Base-by-base conservation (phyloP, 192 early-diverging fungal genomes). In the Glomus cerebriforme region DNA sequence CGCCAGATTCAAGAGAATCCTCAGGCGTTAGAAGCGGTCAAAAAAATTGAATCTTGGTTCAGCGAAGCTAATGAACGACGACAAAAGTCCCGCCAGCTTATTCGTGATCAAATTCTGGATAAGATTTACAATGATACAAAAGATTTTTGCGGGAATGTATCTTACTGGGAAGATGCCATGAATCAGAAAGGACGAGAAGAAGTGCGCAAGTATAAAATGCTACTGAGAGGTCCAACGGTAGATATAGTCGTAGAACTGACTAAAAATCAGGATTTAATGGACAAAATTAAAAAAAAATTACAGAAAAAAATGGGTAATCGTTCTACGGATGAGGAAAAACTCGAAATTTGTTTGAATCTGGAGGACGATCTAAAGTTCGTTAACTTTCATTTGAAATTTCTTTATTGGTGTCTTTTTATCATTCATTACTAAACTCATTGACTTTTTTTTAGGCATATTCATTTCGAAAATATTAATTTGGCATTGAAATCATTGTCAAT, bases 371-470 rank as follows among this genome's bases (percentile, higher is more conserved):
- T 75, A 37, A 75, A 62, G 59, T 73, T 35, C n/a, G 58, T 75
- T 75, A 34, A 67, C 1, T 29, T 22, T 35, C 4, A 35, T 67
- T 71, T 72, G 12, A 17, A 35, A 27, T 47, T 49, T 47, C 0
- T 31, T 12, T 71, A 24, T 49, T 22, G n/a, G 26, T 72, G 49
- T 39, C 26, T 49, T 54, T 19, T 10, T 29, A 19, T 47, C 22
- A 70, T 70, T 43, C 15, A 66, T 43, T 22, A 54, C 10, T 64
- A 13, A 64, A 24, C 26, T 64, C 27, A 64, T 54, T 29, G 13
- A 26, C 27, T 24, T 72, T 72, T 47, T 72, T 72, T 71, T 31
- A 75, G 73, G 32, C 58, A 60, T 58, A 37, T 60, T n/a, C 59
- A 75, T 37, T n/a, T 39, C 24, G 59, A 75, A 26, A 74, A 74